phyloP scores from a whole-genome alignment of 164 flowering plant genomes.

The Annona squamosa region DNA sequence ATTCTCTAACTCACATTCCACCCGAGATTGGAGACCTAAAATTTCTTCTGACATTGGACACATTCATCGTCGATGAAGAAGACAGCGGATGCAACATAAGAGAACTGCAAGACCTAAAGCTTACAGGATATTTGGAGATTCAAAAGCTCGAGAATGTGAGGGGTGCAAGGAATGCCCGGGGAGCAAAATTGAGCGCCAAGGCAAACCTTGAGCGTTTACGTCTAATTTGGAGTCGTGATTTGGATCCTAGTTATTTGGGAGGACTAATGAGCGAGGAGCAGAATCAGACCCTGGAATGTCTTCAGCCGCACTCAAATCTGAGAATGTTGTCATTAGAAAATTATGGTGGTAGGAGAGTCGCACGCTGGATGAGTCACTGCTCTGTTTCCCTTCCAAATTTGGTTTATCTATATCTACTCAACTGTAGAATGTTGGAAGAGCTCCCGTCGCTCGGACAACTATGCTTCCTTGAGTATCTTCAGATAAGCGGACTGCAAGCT shows the following conservation, averaged over 20 bases:
- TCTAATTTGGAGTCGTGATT: not conserved
- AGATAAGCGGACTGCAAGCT: constrained; percentile 6
- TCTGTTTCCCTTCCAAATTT: not conserved
- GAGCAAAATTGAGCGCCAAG: constrained; percentile 2
- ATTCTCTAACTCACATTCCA: not conserved
- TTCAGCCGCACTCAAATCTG: constrained; percentile 4
- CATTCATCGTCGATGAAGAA: not conserved
- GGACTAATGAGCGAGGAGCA: not conserved
- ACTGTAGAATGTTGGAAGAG: constrained; percentile 12
- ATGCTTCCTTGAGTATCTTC: constrained; percentile 11
- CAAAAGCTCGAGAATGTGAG: not conserved
- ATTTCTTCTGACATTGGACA: constrained; percentile 1
- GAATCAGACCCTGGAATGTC: not conserved
- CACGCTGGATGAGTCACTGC: not conserved
- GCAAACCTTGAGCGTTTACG: not conserved
- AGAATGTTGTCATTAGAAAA: not conserved
- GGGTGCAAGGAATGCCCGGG: constrained; percentile 1
- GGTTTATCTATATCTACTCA: not conserved
- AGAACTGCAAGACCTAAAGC: constrained; percentile 1
- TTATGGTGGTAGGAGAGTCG: not conserved
- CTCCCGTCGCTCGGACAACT: constrained; percentile 22
- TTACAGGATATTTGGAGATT: not conserved
- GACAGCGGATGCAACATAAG: not conserved
- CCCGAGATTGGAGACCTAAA: not conserved
- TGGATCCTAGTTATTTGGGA: not conserved